Base-by-base conservation (phyloP, 768 basidiomycete species). In the Tephrocybe sp. region DNA sequence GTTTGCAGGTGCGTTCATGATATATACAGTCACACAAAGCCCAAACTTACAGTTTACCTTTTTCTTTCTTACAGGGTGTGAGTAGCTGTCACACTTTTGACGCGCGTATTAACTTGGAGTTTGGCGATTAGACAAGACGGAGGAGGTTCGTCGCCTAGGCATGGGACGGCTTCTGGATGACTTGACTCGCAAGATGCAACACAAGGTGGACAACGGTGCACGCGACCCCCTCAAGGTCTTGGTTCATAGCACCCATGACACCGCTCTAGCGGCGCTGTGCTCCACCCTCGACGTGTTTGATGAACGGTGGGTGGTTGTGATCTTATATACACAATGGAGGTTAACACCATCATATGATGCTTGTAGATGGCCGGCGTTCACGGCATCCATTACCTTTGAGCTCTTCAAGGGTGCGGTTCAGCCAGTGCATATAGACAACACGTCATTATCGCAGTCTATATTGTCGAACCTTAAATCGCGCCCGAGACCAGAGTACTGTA, bases 121-220 rank as follows among this genome's bases (percentile, higher is more conserved):
- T 34, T 45, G 9, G 19, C 49, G 42, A 35, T 45, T 42, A 86
- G 89, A 90, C 65, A 81, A 81, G 63, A 80, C 80, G 0, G 83
- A 85, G 59, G 88, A 90, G 71, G 85, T 88, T 48, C 77, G 85
- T 1, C 75, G 82, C 34, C 70, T 93, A 4, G 88, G 86, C 1
- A 85, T 91, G 85, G 91, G 90, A 1, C 82, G 79, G 9, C 72
- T 92, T 10, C 75, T 93, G 3, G 71, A 75, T 7, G 86, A 89
- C 42, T 62, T 92, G 35, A 68, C 76, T n/a, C 60, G 63, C 23
- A 84, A 81, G 60, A 84, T 92, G 80, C 73, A 82, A 49, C 63
- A 65, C 39, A 87, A 88, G 64, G 72, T 74, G 1, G 65, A 72
- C 8, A 58, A 71, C 23, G 74, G 71, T 8, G 66, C 67, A 8